These are phyloP conservation scores for Phytophthora foliorum DNA, from an alignment of 352 stramenopile species.

Conservation along the genomic window DNA sequence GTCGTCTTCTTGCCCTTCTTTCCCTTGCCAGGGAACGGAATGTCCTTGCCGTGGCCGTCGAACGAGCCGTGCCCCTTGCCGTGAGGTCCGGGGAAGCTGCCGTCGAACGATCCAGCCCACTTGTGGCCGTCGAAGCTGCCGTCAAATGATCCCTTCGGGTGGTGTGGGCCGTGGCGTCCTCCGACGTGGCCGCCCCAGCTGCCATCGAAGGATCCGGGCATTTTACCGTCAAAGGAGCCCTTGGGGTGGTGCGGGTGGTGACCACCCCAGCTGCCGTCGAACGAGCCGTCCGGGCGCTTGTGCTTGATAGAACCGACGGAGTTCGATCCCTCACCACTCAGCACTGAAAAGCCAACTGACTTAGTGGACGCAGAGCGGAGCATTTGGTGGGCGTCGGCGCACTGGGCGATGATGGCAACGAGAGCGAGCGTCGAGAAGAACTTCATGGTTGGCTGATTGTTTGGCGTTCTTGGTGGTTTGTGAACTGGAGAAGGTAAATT, in stretches of 20 bases:
- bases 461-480: constrained; percentile 3
- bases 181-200: constrained; percentile 15
- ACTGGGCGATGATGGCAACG: constrained; percentile 25
- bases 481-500: constrained; percentile 22
- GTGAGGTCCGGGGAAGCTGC: constrained; percentile 10
- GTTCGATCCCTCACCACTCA: constrained; percentile 13
- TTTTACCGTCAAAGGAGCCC: constrained; percentile 27
- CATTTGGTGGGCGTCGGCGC: constrained; percentile 31
- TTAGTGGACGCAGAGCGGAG: constrained; percentile 25
- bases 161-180: not conserved
- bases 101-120: constrained; percentile 15
- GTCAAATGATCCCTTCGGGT: constrained; percentile 6
- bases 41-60: constrained; percentile 17
- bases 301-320: constrained; percentile 15
- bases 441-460: constrained; percentile 25
- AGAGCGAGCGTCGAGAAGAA: constrained; percentile 30
- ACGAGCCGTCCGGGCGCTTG: constrained; percentile 19
- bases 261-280: constrained; percentile 10
- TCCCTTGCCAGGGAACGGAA: constrained; percentile 21
- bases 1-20: constrained; percentile 22
- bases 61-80: constrained; percentile 11
- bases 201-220: constrained; percentile 19
- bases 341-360: constrained; percentile 21
- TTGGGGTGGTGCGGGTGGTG: constrained; percentile 21
- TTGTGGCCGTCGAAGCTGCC: constrained; percentile 13